Evolutionary conservation across 2,329 filamentous ascomycete species (phyloP).

Genomic region (Dactylellina haptotyla): DNA sequence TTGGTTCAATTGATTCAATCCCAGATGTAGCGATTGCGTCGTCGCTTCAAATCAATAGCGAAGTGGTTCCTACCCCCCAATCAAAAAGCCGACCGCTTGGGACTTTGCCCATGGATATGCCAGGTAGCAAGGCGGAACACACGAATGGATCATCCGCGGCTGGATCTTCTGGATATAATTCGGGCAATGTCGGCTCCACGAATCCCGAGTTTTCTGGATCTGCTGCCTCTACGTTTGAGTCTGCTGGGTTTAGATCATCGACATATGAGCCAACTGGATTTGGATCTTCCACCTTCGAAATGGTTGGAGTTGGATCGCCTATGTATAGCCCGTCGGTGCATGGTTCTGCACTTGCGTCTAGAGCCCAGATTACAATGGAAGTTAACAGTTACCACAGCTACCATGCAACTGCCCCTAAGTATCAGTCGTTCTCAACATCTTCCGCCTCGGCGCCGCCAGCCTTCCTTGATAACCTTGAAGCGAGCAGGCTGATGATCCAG

Average conservation of each 20-base stretch:
- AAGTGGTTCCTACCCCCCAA: neutral
- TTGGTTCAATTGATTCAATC: neutral
- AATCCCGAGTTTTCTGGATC: too few species aligned
- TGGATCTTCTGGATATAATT: neutral
- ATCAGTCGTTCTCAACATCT: neutral
- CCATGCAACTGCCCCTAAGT: neutral
- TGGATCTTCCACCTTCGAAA: too few species aligned
- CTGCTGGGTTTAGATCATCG: too few species aligned
- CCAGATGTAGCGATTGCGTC: neutral
- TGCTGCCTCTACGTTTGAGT: too few species aligned
- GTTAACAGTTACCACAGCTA: neutral
- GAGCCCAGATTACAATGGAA: neutral
- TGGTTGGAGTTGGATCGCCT: too few species aligned
- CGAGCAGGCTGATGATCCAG: conserved; percentile 17
- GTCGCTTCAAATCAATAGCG: neutral
- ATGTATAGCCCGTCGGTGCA: too few species aligned
- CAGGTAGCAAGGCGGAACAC: neutral
- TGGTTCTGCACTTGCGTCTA: too few species aligned
- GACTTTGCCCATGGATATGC: neutral
- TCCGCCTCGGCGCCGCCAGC: neutral
- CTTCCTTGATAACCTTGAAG: conserved; percentile 17
- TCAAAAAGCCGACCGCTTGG: neutral
- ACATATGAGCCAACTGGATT: too few species aligned
- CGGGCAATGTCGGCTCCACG: too few species aligned
- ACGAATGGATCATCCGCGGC: neutral